phyloP scores from a whole-genome alignment of 2,329 filamentous ascomycete species.

The Penicillium sp. region DNA sequence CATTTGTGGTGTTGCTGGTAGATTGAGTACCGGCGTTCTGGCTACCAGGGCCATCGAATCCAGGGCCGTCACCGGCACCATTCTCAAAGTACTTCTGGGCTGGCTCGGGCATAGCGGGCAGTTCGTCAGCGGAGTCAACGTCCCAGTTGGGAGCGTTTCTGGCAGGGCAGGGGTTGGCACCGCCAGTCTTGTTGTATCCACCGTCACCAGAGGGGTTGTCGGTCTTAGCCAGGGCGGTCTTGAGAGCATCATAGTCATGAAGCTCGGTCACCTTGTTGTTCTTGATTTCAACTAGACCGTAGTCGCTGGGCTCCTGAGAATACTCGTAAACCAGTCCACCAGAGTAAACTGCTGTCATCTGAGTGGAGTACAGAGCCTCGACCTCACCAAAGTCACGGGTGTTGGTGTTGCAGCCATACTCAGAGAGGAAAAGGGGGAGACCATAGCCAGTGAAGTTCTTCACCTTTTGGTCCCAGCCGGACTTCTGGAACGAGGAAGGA shows the following conservation, averaged over 20 bases:
- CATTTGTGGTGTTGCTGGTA: slow-evolving; percentile 54
- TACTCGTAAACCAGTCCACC: slow-evolving; percentile 98
- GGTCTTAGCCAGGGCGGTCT: slow-evolving; percentile 56
- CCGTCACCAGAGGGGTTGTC: slow-evolving; percentile 61
- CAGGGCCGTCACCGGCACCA: slow-evolving; percentile 62
- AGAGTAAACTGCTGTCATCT: slow-evolving; percentile 92
- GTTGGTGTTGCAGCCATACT: slow-evolving; percentile 89
- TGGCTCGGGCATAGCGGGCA: slow-evolving; percentile 62
- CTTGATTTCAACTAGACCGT: slow-evolving; percentile 74
- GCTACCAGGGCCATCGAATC: slow-evolving; percentile 60
- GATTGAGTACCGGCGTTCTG: slow-evolving; percentile 60
- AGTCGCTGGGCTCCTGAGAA: slow-evolving; percentile 80
- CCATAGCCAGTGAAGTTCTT: slow-evolving; percentile 85
- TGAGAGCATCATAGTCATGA: slow-evolving; percentile 66
- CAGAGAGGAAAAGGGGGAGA: slow-evolving; percentile 90
- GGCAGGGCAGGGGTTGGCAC: slow-evolving; percentile 59
- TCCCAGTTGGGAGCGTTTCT: slow-evolving; percentile 61
- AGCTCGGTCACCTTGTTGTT: slow-evolving; percentile 61
- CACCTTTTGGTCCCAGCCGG: slow-evolving; percentile 89
- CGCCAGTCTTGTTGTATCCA: slow-evolving; percentile 61
- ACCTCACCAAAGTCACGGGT: slow-evolving; percentile 82
- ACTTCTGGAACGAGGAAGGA: slow-evolving; percentile 73
- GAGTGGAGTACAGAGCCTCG: slow-evolving; percentile 72
- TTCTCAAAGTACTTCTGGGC: slow-evolving; percentile 62
- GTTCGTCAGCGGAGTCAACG: slow-evolving; percentile 55